Base-by-base conservation (phyloP, 2,329 filamentous ascomycete species). In the Neopestalotiopsis rosae region DNA sequence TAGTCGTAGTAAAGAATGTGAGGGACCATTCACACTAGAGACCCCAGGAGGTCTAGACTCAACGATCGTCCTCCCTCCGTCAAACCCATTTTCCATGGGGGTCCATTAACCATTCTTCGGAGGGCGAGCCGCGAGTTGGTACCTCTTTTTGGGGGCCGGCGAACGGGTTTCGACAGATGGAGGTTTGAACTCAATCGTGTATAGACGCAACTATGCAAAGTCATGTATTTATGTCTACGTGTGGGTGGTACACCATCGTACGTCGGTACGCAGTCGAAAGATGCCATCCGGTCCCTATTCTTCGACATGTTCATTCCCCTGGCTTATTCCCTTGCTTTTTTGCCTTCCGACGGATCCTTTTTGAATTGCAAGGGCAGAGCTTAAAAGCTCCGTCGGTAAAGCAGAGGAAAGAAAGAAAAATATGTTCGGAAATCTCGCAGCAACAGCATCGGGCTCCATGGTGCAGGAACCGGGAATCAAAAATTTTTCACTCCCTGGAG, bases 381-480 rank as follows among this genome's bases (percentile, higher is more conserved):
- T 52, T 52, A 52, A 52, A 52, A n/a, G 17, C n/a, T 20, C 20
- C 10, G 45, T 38, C 34, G 34, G 34, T 38, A 38, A 38, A 38
- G 10, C 6, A 9, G 17, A 9, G 3, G n/a, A 24, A 52, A 20
- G 14, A 52, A 52, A 52, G n/a, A 52, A 17, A 52, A 52, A n/a
- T 24, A 17, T n/a, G 17, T 20, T 52, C 45, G 45, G 45, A 52
- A 52, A 52, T 52, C 45, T 52, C 45, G 45, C 45, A 52, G 45
- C 45, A 52, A 17, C 28, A 34, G 7, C 30, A 20, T 38, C 59
- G 17, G 59, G 59, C 7, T 34, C 20, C 57, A 24, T 20, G 30
- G n/a, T 62, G 59, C 59, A 62, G 59, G 59, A 62, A 62, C 59
- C 59, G 59, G 28, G 59, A 62, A 62, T 38, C 59, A 62, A 61